A percentile compares a stretch with the other conserved stretches of the same genome.
Conservation (phyloP, 73 alveolate species). For the Uronychia setigera region DNA sequence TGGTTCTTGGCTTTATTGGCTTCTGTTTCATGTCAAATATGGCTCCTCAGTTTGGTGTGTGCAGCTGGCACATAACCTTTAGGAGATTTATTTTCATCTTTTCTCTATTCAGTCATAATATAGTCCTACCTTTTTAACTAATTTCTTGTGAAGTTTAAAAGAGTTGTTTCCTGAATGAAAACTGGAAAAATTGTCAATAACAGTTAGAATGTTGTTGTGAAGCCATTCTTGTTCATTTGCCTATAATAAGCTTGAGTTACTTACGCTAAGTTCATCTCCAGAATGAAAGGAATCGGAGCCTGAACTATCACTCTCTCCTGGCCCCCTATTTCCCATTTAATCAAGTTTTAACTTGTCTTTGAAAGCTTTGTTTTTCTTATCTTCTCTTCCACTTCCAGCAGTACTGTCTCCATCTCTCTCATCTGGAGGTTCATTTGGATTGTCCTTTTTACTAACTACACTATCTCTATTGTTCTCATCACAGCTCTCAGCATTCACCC, state of each 20-base stretch:
- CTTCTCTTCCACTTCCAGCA: neutral
- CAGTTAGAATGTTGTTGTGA: neutral
- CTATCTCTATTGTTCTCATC: neutral
- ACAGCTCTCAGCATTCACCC: neutral
- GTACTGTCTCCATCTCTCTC: neutral
- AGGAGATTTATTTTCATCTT: neutral
- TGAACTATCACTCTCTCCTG: neutral
- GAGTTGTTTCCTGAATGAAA: conserved; percentile 2
- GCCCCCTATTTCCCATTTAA: neutral
- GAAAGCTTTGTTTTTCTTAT: neutral
- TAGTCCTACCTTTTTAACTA: neutral
- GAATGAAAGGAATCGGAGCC: neutral
- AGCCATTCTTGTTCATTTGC: conserved; percentile 9
- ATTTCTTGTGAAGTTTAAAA: neutral
- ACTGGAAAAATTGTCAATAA: neutral
- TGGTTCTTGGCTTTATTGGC: neutral
- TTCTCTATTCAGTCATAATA: neutral
- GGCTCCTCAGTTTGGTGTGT: conserved; percentile 3
- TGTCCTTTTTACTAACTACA: neutral
- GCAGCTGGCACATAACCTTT: neutral
- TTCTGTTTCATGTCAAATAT: neutral
- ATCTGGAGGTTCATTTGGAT: neutral
- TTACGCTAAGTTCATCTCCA: neutral
- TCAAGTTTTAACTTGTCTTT: neutral
- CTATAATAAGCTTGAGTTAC: neutral